Base-by-base conservation (phyloP, 1,139 yeast species). In the Sugiyamaella castrensis region DNA sequence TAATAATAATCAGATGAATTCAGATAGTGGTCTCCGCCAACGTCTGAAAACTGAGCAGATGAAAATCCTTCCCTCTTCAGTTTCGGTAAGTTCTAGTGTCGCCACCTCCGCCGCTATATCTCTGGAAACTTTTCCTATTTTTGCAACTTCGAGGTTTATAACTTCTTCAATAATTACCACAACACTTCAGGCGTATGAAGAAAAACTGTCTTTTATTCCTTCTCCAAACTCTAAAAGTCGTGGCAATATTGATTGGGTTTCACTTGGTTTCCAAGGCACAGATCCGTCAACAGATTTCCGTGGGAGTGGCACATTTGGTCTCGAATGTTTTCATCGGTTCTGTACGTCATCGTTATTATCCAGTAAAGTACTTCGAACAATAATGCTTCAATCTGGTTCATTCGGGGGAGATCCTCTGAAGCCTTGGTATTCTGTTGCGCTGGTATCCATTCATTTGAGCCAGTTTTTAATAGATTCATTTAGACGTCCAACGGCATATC, bases 261-360 rank as follows among this genome's bases (percentile, higher is more conserved):
- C 57, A 5, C 54, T 70, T 11, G 74, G 74, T 5, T 70, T 70
- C 54, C 74, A 70, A 46, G 71, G 72, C 1, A 32, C 57, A 12
- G 67, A 68, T 46, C 74, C 74, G 4, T 52, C 62, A 3, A 63
- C 67, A 0, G 74, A 70, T 46, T 66, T 70, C 46, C 58, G 74
- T 13, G 67, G 67, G 2, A 59, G 69, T 8, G 74, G 74, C 1
- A 29, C 39, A 40, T 57, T 68, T 26, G 74, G 73, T 2, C 50
- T 69, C 26, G 49, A 48, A 16, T 55, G 57, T 28, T 61, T 62
- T 41, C 57, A 58, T 24, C 45, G 48, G 15, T 57, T 64, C 41
- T 62, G 68, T 50, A 43, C 49, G 8, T 28, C 15, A 9, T 47
- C 52, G 2, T 47, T 43, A 6, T n/a, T 34, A 12, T 19, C 24